Percentiles rank a stretch among this genome's conserved stretches.
Conservation (phyloP, 805 yeast species). For the Debaryomyces tyrocola region DNA sequence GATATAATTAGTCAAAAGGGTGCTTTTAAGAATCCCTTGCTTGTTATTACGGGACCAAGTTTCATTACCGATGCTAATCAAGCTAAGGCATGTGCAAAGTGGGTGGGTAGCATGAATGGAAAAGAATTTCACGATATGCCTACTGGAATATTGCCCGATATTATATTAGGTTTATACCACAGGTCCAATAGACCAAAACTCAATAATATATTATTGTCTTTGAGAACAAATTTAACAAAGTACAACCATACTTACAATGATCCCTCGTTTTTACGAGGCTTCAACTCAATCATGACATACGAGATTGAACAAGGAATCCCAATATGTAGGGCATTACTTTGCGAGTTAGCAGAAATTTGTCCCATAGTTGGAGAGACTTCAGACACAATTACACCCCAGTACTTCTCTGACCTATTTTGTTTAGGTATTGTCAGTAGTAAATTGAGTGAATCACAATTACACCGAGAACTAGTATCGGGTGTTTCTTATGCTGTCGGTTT, state of each 20-base stretch:
- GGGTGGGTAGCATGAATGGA: constrained; percentile 29
- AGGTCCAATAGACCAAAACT: constrained; percentile 5
- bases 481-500: constrained; percentile 52
- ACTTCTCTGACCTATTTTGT: constrained; percentile 47
- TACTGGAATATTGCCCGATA: constrained; percentile 2
- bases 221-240: constrained; percentile 39
- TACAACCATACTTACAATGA: constrained; percentile 16
- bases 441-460: constrained; percentile 48
- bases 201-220: constrained; percentile 23
- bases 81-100: constrained; percentile 40
- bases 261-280: not conserved
- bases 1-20: not conserved
- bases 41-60: constrained; percentile 44
- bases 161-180: constrained; percentile 3
- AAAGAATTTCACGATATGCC: constrained; percentile 10
- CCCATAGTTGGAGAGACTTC: constrained; percentile 47
- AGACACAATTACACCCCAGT: constrained; percentile 53
- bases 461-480: constrained; percentile 53
- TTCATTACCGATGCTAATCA: constrained; percentile 29
- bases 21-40: constrained; percentile 14
- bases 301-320: constrained; percentile 43
- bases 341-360: constrained; percentile 40
- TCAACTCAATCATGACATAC: constrained; percentile 19
- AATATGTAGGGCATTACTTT: constrained; percentile 35
- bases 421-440: constrained; percentile 45